Evolutionary conservation across 2,329 filamentous ascomycete genomes (phyloP).

Genomic region (Helicocarpus griseus): DNA sequence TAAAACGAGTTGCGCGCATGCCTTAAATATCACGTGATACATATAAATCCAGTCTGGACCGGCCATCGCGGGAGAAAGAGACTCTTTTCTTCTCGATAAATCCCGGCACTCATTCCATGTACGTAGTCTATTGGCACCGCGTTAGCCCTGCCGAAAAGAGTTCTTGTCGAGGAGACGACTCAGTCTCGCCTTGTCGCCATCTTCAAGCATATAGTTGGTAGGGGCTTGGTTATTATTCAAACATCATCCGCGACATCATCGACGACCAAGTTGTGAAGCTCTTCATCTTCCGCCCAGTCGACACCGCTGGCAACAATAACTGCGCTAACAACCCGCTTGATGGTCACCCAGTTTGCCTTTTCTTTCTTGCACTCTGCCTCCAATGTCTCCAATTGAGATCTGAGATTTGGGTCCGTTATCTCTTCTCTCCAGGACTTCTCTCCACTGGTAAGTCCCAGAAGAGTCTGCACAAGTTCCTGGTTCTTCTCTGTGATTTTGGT

Average conservation of each 20-base stretch:
- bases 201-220: not conserved
- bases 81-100: too few relatives aligned
- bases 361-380: constrained; percentile 53
- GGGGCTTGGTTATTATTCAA: too few relatives aligned
- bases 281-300: constrained; percentile 65
- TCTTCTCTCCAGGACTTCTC: constrained; percentile 43
- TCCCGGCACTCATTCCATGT: too few relatives aligned
- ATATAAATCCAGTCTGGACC: too few relatives aligned
- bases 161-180: too few relatives aligned
- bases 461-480: constrained; percentile 49
- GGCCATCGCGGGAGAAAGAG: too few relatives aligned
- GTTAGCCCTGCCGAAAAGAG: too few relatives aligned
- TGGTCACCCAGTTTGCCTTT: constrained; percentile 59
- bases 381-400: constrained; percentile 47
- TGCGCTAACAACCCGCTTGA: constrained; percentile 71
- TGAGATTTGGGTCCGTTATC: constrained; percentile 44
- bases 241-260: constrained; percentile 33
- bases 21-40: not conserved
- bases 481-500: constrained; percentile 51
- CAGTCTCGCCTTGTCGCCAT: too few relatives aligned
- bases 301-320: constrained; percentile 72
- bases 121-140: too few relatives aligned
- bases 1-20: too few relatives aligned
- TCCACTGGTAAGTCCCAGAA: constrained; percentile 54
- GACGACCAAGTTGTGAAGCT: constrained; percentile 60